Evolutionary conservation across 805 yeast species (phyloP), one percentile per base, ranked within the genome.

Genomic region (Starmera quercuum): DNA sequence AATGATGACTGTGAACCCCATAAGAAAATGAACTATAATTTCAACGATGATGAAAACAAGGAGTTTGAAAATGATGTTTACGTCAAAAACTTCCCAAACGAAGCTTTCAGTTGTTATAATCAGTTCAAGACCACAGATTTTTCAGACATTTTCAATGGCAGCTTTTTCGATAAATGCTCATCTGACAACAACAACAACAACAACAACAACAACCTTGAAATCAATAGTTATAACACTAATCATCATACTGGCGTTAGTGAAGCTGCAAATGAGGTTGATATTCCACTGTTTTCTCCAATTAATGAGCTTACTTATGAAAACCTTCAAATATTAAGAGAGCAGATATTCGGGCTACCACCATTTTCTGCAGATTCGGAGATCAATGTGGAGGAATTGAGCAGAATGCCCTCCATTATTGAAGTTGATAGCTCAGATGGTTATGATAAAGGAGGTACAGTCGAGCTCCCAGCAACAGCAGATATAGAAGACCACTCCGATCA

Each of bases 251-350:
- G 6, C 13, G 6, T 12, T 6, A 9, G 12, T 23, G 26, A 23
- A 21, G 23, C 23, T 21, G 23, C 8, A 21, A 21, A 8, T 6
- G 3, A 9, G n/a, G 26, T 16, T 12, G 30, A 35, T 7, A 19
- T 37, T 10, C 45, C 44, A 6, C 21, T 32, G 3, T 36, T 36
- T 16, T 34, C 38, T 15, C 45, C 47, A 12, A 31, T 41, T 8
- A 39, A 43, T 27, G 45, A 43, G 14, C 25, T 43, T 20, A 35
- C 34, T 9, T 43, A 39, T 29, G 44, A 43, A 14, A 38, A 32
- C 9, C 36, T 43, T 20, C 37, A 39, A 24, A 28, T 22, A 18
- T 26, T 43, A 22, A 43, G 35, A 23, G 14, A 32, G 9, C 32
- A 32, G 24, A 16, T 35, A 27, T 23, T 22, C 16, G 27, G 35